phyloP scores from a whole-genome alignment of 768 basidiomycete genomes.

The Russula griseocarnosa region DNA sequence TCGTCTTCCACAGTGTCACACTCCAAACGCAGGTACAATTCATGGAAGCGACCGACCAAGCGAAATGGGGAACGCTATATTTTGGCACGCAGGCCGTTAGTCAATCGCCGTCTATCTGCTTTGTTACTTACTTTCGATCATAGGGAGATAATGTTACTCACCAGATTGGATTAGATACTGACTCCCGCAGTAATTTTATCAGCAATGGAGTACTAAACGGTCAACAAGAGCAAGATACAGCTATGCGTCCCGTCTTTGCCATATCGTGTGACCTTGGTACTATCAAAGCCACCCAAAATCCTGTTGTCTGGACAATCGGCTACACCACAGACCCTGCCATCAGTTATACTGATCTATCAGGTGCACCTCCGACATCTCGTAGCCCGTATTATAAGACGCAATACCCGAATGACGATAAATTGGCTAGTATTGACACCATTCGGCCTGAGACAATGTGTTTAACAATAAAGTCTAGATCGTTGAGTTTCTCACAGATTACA shows the following conservation, averaged over 20 bases:
- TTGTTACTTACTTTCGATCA: neutral
- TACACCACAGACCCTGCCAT: constrained; percentile 32
- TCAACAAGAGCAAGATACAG: constrained; percentile 6
- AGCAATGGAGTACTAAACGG: constrained; percentile 24
- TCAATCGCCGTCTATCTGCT: neutral
- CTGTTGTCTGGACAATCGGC: constrained; percentile 34
- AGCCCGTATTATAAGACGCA: constrained; percentile 42
- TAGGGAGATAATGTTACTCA: constrained; percentile 23
- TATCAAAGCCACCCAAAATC: constrained; percentile 25
- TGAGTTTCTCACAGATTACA: constrained; percentile 44
- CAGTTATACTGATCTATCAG: constrained; percentile 36
- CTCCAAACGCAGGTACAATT: constrained; percentile 19
- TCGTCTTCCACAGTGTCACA: constrained; percentile 21
- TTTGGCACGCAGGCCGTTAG: constrained; percentile 24
- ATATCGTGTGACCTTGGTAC: constrained; percentile 32
- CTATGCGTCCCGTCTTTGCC: constrained; percentile 29
- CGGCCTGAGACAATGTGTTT: neutral
- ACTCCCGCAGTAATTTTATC: constrained; percentile 28
- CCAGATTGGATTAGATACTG: constrained; percentile 15
- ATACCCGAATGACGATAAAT: constrained; percentile 35
- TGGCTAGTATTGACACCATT: constrained; percentile 4
- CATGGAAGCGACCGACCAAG: constrained; percentile 24
- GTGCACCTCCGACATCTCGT: constrained; percentile 40
- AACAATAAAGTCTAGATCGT: constrained; percentile 36
- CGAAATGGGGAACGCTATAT: constrained; percentile 28